A percentile compares a stretch with the other conserved stretches of the same genome.
phyloP scores from a whole-genome alignment of 1,284 basidiomycete species.

The Fistulina hepatica region DNA sequence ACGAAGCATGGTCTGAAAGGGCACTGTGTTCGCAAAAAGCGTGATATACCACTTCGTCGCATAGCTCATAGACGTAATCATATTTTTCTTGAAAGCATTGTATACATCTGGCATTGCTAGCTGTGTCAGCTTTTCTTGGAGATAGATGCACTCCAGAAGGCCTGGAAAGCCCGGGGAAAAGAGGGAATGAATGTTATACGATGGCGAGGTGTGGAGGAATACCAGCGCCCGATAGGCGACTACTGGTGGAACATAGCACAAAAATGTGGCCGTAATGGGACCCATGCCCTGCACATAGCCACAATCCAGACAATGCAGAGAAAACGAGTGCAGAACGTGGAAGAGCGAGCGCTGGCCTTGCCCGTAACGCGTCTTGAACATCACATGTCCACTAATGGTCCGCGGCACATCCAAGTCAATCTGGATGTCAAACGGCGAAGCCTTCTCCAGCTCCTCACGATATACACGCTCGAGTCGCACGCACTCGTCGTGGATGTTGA shows the following conservation, averaged over 20 bases:
- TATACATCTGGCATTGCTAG: constrained; percentile 85
- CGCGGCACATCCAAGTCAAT: constrained; percentile 97
- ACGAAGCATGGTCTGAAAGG: constrained; percentile 89
- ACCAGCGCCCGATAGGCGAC: constrained; percentile 78
- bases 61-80: constrained; percentile 88
- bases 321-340: constrained; percentile 89
- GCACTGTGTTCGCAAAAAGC: constrained; percentile 89
- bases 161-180: constrained; percentile 96
- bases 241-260: constrained; percentile 89
- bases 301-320: constrained; percentile 74
- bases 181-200: constrained; percentile 82
- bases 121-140: constrained; percentile 84
- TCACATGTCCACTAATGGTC: constrained; percentile 90
- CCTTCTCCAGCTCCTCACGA: constrained; percentile 55
- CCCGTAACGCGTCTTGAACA: constrained; percentile 95
- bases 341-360: constrained; percentile 92
- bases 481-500: no score
- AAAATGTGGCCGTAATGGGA: constrained; percentile 87
- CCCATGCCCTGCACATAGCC: constrained; percentile 99
- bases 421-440: constrained; percentile 88
- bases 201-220: constrained; percentile 59
- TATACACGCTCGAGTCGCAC: constrained; percentile 48
- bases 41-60: constrained; percentile 99
- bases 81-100: constrained; percentile 72
- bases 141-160: constrained; percentile 85